phyloP scores from a whole-genome alignment of 192 early-diverging fungal species.

The Coemansia sp. region DNA sequence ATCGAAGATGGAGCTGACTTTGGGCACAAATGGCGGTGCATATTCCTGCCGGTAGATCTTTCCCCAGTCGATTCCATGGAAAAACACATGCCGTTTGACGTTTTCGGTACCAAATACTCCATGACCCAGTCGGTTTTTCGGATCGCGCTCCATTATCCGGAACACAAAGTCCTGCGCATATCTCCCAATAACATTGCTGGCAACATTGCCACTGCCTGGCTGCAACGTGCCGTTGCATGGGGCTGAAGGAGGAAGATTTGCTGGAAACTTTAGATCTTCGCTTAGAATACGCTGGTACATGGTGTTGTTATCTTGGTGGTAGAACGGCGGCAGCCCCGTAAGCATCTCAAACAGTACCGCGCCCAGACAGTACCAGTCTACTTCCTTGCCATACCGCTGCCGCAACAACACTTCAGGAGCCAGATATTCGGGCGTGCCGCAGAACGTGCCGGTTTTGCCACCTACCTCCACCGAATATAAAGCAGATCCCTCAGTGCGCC shows the following conservation, averaged over 20 bases:
- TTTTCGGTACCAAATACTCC: constrained; percentile 59
- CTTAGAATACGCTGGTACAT: constrained; percentile 50
- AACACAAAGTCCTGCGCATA: constrained; percentile 46
- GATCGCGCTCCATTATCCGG: constrained; percentile 63
- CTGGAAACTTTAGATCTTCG: constrained; percentile 40
- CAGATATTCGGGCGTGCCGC: constrained; percentile 74
- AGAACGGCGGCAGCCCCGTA: constrained; percentile 66
- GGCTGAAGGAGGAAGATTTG: constrained; percentile 23
- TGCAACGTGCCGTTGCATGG: constrained; percentile 27
- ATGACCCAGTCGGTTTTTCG: constrained; percentile 57
- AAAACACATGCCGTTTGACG: constrained; percentile 64
- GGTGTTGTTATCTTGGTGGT: constrained; percentile 45
- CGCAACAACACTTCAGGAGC: constrained; percentile 69
- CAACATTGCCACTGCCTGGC: constrained; percentile 17
- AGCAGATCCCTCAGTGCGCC: constrained; percentile 78
- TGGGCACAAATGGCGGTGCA: constrained; percentile 67
- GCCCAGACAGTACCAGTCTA: constrained; percentile 77
- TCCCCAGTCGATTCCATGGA: constrained; percentile 63
- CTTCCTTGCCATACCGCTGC: constrained; percentile 62
- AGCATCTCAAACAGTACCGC: constrained; percentile 68
- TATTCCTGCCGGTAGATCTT: constrained; percentile 61
- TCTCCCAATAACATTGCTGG: constrained; percentile 14
- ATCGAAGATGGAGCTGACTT: constrained; percentile 56
- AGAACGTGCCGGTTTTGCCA: constrained; percentile 69
- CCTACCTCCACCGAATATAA: constrained; percentile 55